Base-by-base conservation (phyloP, 1,284 basidiomycete species). In the Microbotryomycetes sp. region DNA sequence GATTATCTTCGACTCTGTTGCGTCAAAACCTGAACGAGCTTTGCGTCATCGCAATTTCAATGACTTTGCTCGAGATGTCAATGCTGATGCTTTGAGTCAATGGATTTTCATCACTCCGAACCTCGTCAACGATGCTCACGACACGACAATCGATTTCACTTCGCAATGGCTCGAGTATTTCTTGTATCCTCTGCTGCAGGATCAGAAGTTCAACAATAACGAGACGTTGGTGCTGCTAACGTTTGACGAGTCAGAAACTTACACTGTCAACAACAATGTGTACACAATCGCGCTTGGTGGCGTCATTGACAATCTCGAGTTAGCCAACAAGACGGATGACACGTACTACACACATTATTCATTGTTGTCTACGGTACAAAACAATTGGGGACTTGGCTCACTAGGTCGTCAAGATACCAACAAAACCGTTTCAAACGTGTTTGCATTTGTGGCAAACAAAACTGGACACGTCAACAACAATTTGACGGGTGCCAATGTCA, bases 331-430 rank as follows among this genome's bases (percentile, higher is more conserved):
- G 9, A 78, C 72, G 28, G 84, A 85, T 71, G 57, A 74, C 19
- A 81, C 77, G 1, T 84, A 80, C 77, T 85, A 85, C 74, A 82
- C 82, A 2, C 86, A 87, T 74, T 87, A 86, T 76, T 84, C 83
- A 7, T 71, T 74, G 50, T 72, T 87, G 52, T 80, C 81, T 19
- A 83, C 84, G 5, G 81, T 85, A 28, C 74, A 86, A 76, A 79
- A 80, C 52, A 87, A 87, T 78, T 87, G 84, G 83, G 75, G 76
- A 31, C 80, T 86, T 25, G 79, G 79, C 54, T 81, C 80, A 25
- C 81, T 85, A 25, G 83, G 84, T 30, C 80, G 83, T 51, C 77
- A 78, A 47, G 83, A 84, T 71, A 77, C 79, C 22, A 81, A 82
- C 71, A 70, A 68, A 60, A 76, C 74, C 19, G 60, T 81, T 63